phyloP scores from a whole-genome alignment of 1,139 yeast genomes.

The Candida buenavistaensis region DNA sequence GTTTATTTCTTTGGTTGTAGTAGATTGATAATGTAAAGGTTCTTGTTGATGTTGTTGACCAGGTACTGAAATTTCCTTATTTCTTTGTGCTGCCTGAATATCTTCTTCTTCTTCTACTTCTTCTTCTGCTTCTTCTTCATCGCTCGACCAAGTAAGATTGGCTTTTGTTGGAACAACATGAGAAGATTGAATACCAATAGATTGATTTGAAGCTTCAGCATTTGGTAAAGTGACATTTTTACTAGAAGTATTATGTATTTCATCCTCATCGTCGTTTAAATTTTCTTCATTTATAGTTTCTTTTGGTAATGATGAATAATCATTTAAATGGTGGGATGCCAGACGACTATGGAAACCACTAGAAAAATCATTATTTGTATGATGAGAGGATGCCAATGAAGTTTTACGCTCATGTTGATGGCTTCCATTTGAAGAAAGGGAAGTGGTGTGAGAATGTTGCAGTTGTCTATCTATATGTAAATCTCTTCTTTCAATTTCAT shows the following conservation, averaged over 20 bases:
- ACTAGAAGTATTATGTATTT: conserved; percentile 13
- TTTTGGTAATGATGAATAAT: conserved; percentile 2
- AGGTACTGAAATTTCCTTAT: neutral
- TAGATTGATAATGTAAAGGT: neutral
- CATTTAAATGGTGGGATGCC: conserved; percentile 10
- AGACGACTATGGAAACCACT: conserved; percentile 12
- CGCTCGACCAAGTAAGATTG: conserved; percentile 79
- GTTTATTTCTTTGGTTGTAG: too few species aligned
- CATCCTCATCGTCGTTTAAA: conserved; percentile 10
- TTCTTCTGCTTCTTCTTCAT: conserved; percentile 52
- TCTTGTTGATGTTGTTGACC: conserved; percentile 1
- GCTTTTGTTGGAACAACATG: conserved; percentile 78
- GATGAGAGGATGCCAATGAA: conserved; percentile 10
- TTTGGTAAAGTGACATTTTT: conserved; percentile 23
- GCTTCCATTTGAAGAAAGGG: conserved; percentile 9
- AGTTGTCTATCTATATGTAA: conserved; percentile 34
- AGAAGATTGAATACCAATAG: conserved; percentile 53
- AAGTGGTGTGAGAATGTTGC: conserved; percentile 7
- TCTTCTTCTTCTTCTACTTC: conserved; percentile 15
- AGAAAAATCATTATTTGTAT: conserved; percentile 5
- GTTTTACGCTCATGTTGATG: conserved; percentile 9
- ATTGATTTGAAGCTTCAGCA: conserved; percentile 15
- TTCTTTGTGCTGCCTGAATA: neutral
- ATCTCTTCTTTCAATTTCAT: conserved; percentile 80
- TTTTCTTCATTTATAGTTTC: conserved; percentile 6